Conservation (phyloP, 139 green algal species). For the Chlorella ohadii region DNA sequence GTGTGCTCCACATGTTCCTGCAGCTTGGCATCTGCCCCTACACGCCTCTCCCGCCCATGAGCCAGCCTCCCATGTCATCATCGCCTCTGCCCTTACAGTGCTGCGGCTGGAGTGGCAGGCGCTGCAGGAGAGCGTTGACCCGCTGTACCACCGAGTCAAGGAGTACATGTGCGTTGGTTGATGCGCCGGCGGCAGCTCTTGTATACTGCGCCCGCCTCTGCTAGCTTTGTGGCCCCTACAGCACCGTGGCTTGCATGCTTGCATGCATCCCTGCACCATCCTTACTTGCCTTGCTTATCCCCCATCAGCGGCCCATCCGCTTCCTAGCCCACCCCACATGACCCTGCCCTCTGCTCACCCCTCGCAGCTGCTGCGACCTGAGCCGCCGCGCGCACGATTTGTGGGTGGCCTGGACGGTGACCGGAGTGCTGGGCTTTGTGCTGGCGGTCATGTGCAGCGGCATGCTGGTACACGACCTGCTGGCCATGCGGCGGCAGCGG, state of each 20-base stretch:
- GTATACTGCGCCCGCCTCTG: no score
- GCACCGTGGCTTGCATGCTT: no score
- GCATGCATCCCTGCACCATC: no score
- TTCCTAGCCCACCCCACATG: no score
- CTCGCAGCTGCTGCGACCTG: slow-evolving; percentile 34
- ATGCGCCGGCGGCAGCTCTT: no score
- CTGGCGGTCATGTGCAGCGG: slow-evolving; percentile 16
- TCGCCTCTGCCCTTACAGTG: neutral
- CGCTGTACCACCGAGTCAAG: slow-evolving; percentile 16
- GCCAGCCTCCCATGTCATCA: no score
- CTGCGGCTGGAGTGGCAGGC: neutral
- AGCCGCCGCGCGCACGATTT: neutral
- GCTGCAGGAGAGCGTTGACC: neutral
- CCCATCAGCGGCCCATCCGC: no score
- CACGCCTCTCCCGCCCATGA: neutral
- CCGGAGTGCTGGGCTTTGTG: slow-evolving; percentile 29
- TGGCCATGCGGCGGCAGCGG: neutral
- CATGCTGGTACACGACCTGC: neutral
- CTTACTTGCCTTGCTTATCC: no score
- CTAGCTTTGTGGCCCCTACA: no score
- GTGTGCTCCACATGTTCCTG: no score
- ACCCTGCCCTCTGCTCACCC: neutral
- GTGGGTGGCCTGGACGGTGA: slow-evolving; percentile 41
- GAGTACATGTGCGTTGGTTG: neutral
- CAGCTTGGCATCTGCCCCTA: neutral